Conservation (phyloP, 305 asterid species). For the Fraxinus sp. region DNA sequence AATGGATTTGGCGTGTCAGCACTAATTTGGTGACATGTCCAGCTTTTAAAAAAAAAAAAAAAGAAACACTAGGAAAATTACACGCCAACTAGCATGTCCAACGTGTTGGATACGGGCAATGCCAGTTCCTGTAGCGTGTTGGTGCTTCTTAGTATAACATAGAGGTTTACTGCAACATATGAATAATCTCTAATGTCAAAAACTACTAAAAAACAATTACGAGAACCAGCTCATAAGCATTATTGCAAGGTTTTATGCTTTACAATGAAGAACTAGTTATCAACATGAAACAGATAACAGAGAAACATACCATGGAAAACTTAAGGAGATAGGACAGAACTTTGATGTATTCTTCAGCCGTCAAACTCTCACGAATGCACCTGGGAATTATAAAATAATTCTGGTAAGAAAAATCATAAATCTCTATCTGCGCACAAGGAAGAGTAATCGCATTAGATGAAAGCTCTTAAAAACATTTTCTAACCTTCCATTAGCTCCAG, state of each 20-base stretch:
- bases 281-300: slow-evolving; percentile 11
- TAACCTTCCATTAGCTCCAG: slow-evolving; percentile 59
- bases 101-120: neutral
- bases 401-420: slow-evolving; percentile 17
- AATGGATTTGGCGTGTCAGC: neutral
- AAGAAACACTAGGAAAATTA: neutral
- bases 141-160: neutral
- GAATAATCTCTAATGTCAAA: slow-evolving; percentile 7
- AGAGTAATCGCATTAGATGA: slow-evolving; percentile 17
- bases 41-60: neutral
- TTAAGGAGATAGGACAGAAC: slow-evolving; percentile 56
- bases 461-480: slow-evolving; percentile 21
- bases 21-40: neutral
- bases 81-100: neutral
- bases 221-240: slow-evolving; percentile 20
- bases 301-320: slow-evolving; percentile 51
- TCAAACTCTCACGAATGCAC: slow-evolving; percentile 42
- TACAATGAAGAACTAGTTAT: slow-evolving; percentile 9
- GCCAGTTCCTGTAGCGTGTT: neutral
- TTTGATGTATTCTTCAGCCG: slow-evolving; percentile 56
- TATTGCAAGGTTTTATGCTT: neutral
- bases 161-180: neutral
- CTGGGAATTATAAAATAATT: slow-evolving; percentile 42
- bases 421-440: neutral
- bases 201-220: neutral